Conservation (phyloP, 345 rosid genomes). For the Pugionium cornutum region DNA sequence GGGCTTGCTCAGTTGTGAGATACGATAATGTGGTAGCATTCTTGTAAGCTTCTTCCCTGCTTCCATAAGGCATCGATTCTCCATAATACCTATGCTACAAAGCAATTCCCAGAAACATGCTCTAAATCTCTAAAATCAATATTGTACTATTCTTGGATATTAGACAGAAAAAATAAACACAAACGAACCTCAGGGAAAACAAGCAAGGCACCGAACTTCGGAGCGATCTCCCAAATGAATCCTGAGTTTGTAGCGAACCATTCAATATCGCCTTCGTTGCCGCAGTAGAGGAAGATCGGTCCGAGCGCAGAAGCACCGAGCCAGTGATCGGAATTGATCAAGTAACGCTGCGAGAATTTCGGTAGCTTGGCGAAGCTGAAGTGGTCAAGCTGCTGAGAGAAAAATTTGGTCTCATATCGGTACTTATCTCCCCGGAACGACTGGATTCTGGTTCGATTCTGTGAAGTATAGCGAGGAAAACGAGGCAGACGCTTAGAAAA, state of each 20-base stretch:
- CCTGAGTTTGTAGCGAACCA: slow-evolving; percentile 85
- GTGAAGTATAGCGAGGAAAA: slow-evolving; percentile 41
- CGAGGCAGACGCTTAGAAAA: slow-evolving; percentile 39
- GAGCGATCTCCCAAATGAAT: slow-evolving; percentile 80
- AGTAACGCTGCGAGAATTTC: slow-evolving; percentile 63
- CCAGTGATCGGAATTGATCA: slow-evolving; percentile 70
- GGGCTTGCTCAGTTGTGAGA: slow-evolving; percentile 90
- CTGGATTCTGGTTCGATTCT: slow-evolving; percentile 29
- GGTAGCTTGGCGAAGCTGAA: slow-evolving; percentile 75
- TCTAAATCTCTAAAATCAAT: slow-evolving; percentile 17
- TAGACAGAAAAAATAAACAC: slow-evolving; percentile 1
- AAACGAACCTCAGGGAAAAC: slow-evolving; percentile 70
- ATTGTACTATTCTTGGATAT: background rate
- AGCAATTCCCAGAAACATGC: slow-evolving; percentile 11
- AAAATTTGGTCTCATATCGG: slow-evolving; percentile 62
- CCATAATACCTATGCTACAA: slow-evolving; percentile 84
- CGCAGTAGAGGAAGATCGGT: slow-evolving; percentile 86
- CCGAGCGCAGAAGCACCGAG: slow-evolving; percentile 52
- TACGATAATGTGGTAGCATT: slow-evolving; percentile 65
- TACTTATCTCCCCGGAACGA: slow-evolving; percentile 25
- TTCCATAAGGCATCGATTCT: slow-evolving; percentile 73
- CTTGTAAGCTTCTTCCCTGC: slow-evolving; percentile 65
- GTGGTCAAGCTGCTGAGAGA: slow-evolving; percentile 69
- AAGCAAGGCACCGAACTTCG: slow-evolving; percentile 75
- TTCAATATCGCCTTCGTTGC: slow-evolving; percentile 82